Percentiles rank a stretch among this genome's conserved stretches.
These are phyloP conservation scores for Thyridium curvatum DNA, from an alignment of 2,329 filamentous ascomycete species.

Conservation along the genomic window DNA sequence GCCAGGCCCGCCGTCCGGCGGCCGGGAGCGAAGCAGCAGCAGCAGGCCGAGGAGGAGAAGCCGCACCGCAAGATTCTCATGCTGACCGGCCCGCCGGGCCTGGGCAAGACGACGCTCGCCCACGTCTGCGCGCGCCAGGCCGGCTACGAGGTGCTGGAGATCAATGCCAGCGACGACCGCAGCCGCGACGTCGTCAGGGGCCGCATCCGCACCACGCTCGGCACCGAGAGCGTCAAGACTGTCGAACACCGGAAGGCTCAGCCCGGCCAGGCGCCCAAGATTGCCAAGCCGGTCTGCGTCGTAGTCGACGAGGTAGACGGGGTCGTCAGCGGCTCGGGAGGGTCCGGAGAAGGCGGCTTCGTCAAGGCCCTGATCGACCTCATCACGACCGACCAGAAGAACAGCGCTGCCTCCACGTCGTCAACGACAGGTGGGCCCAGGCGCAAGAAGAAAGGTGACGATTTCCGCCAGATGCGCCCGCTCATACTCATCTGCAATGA, in stretches of 20 bases:
- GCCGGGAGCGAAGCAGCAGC: constrained; percentile 21
- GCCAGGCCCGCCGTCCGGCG: constrained; percentile 40
- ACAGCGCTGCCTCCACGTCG: constrained; percentile 34
- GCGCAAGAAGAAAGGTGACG: constrained; percentile 67
- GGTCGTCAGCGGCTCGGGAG: constrained; percentile 73
- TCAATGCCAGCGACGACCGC: constrained; percentile 95
- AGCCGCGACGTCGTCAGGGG: constrained; percentile 86
- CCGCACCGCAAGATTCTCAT: constrained; percentile 83
- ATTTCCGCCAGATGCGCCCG: constrained; percentile 80
- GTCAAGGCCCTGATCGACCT: constrained; percentile 92
- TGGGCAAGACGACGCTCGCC: constrained; percentile 93
- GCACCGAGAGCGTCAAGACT: too few species aligned
- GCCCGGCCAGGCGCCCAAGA: constrained; percentile 53
- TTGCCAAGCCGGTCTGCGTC: constrained; percentile 83
- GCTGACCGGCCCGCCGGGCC: constrained; percentile 82
- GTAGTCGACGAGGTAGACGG: constrained; percentile 96
- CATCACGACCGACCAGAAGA: constrained; percentile 79
- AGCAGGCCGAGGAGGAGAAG: constrained; percentile 59
- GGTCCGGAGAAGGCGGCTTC: constrained; percentile 84
- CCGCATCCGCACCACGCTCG: constrained; percentile 37
- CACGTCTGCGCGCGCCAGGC: constrained; percentile 95
- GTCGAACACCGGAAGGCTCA: constrained; percentile 44
- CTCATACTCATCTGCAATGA: constrained; percentile 96
- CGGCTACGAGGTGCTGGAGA: constrained; percentile 93
- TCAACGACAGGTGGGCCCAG: constrained; percentile 18